Percentiles rank a stretch among this genome's conserved stretches.
Conservation (phyloP, 2,329 filamentous ascomycete species). For the Fusarium devonianum region DNA sequence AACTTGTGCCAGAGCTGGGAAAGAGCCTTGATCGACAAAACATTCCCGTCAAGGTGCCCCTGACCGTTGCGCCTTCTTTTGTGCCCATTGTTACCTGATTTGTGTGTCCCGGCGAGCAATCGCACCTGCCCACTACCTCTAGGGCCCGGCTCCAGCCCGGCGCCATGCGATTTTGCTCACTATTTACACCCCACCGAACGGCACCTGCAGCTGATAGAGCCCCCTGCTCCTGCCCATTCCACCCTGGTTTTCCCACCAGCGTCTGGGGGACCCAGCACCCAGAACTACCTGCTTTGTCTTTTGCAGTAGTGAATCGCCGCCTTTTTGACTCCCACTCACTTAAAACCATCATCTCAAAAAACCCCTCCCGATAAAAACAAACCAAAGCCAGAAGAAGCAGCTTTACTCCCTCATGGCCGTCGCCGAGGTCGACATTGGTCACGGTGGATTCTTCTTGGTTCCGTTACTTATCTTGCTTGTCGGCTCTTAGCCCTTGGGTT, state of each 20-base stretch:
- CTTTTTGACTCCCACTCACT: conserved; percentile 24
- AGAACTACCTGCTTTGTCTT: conserved; percentile 23
- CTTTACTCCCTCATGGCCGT: conserved; percentile 18
- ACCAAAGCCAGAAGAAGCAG: conserved; percentile 8
- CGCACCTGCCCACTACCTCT: not conserved
- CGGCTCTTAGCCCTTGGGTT: conserved; percentile 27
- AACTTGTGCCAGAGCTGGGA: too few species aligned
- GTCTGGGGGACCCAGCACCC: conserved; percentile 1
- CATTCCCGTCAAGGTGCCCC: not conserved
- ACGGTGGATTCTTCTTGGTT: conserved; percentile 30
- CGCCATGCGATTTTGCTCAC: conserved; percentile 1
- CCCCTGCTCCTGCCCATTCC: conserved; percentile 23
- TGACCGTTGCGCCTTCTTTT: not conserved
- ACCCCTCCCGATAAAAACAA: conserved; percentile 15
- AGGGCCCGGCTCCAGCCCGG: conserved; percentile 1
- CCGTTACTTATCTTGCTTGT: conserved; percentile 24
- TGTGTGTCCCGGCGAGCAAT: conserved; percentile 1
- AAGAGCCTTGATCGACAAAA: too few species aligned
- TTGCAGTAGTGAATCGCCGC: conserved; percentile 25
- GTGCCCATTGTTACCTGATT: conserved; percentile 10
- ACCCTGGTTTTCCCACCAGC: conserved; percentile 37
- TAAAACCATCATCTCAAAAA: conserved; percentile 19
- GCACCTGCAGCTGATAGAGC: conserved; percentile 2
- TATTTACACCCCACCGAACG: conserved; percentile 1
- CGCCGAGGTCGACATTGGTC: conserved; percentile 25